Percentiles rank a stretch among this genome's conserved stretches.
These are phyloP conservation scores for Lipomyces lipofer DNA, from an alignment of 805 yeast genomes.

Conservation along the genomic window DNA sequence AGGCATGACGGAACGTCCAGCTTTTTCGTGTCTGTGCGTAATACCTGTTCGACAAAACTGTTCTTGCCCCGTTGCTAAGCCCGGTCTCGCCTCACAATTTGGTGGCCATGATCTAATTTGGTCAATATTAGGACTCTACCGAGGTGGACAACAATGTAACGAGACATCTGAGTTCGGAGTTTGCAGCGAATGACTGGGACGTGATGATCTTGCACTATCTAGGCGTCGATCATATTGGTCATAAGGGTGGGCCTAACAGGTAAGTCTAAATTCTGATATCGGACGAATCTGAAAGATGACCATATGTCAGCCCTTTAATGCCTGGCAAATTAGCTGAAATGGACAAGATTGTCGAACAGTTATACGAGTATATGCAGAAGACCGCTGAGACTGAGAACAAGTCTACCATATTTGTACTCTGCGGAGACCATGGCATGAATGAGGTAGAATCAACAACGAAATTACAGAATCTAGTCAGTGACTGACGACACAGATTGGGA, in stretches of 20 bases:
- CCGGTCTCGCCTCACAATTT: background rate
- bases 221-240: slow-evolving; percentile 97
- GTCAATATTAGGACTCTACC: slow-evolving; percentile 76
- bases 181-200: slow-evolving; percentile 66
- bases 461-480: background rate
- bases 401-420: slow-evolving; percentile 64
- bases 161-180: slow-evolving; percentile 68
- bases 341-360: slow-evolving; percentile 62
- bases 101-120: too few relatives aligned
- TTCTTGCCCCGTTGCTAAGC: too few relatives aligned
- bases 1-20: slow-evolving; percentile 84
- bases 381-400: slow-evolving; percentile 39
- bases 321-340: slow-evolving; percentile 78
- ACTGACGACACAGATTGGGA: slow-evolving; percentile 49
- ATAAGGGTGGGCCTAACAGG: slow-evolving; percentile 80
- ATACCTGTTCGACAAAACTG: background rate
- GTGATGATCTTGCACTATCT: slow-evolving; percentile 83
- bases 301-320: slow-evolving; percentile 81
- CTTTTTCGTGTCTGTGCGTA: slow-evolving; percentile 69
- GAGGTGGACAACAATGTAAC: slow-evolving; percentile 94
- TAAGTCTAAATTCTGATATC: slow-evolving; percentile 1
- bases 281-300: too few relatives aligned
- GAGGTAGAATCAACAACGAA: slow-evolving; percentile 47
- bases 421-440: slow-evolving; percentile 98
- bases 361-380: slow-evolving; percentile 48